Percentiles rank a stretch among this genome's conserved stretches.
phyloP scores from a whole-genome alignment of 192 early-diverging fungal species.

The Jimgerdemannia flammicorona region DNA sequence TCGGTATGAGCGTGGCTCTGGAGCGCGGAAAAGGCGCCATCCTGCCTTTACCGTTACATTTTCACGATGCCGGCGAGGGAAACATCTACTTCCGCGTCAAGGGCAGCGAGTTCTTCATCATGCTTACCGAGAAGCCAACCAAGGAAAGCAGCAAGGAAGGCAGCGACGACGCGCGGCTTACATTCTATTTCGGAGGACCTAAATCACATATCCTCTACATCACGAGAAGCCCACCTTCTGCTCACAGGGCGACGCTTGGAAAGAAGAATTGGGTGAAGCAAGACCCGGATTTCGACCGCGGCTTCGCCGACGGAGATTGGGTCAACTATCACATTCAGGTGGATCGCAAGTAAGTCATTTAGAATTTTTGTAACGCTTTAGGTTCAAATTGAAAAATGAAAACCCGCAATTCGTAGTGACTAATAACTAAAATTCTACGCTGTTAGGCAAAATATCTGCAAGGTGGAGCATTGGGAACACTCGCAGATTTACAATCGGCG shows the following conservation, averaged over 20 bases:
- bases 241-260: not conserved
- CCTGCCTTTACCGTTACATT: not conserved
- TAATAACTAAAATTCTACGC: not conserved
- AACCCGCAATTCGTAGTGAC: not conserved
- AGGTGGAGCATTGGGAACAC: not conserved
- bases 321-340: not conserved
- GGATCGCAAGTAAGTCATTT: not conserved
- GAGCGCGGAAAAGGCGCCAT: not conserved
- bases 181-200: not conserved
- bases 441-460: not conserved
- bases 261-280: not conserved
- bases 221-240: not conserved
- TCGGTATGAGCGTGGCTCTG: not conserved
- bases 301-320: not conserved
- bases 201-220: not conserved
- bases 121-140: not conserved
- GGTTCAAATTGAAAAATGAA: not conserved
- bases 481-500: not conserved
- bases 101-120: not conserved
- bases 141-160: not conserved
- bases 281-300: not conserved
- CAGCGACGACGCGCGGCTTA: not conserved
- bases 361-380: not conserved
- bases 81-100: not conserved
- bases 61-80: not conserved